Evolutionary conservation across 192 early-diverging fungal genomes (phyloP).

Genomic region (Coemansia sp.): DNA sequence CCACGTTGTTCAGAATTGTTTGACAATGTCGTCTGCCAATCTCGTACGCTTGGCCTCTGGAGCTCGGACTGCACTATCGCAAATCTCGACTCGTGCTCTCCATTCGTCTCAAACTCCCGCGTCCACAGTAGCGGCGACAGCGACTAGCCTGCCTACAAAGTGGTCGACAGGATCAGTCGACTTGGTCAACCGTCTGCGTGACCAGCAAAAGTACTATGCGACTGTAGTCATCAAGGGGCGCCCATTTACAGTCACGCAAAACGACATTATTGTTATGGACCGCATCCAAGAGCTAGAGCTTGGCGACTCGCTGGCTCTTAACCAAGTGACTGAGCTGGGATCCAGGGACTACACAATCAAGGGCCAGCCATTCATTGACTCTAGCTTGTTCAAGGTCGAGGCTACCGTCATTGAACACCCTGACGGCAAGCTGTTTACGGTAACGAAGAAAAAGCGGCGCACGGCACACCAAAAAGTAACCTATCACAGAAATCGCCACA

Average conservation of each 20-base stretch:
- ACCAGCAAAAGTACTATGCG: slow-evolving; percentile 78
- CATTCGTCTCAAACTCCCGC: background rate
- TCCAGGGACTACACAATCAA: slow-evolving; percentile 81
- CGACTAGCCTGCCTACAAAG: slow-evolving; percentile 11
- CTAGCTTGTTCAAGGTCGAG: slow-evolving; percentile 74
- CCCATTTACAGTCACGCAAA: slow-evolving; percentile 85
- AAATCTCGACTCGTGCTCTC: slow-evolving; percentile 6
- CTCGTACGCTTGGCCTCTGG: slow-evolving; percentile 12
- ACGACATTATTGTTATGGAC: slow-evolving; percentile 87
- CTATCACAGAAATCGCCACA: slow-evolving; percentile 73
- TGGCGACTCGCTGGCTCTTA: slow-evolving; percentile 87
- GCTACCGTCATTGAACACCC: slow-evolving; percentile 92
- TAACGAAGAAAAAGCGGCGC: slow-evolving; percentile 81
- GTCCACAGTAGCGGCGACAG: slow-evolving; percentile 11
- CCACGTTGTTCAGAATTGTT: background rate
- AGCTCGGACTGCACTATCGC: background rate
- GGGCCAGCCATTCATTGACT: slow-evolving; percentile 84
- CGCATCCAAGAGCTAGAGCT: slow-evolving; percentile 82
- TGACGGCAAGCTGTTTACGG: slow-evolving; percentile 71
- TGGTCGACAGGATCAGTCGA: slow-evolving; percentile 40
- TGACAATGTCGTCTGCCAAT: slow-evolving; percentile 16
- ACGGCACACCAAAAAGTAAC: slow-evolving; percentile 73
- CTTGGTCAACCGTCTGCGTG: slow-evolving; percentile 58
- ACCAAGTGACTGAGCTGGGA: slow-evolving; percentile 86
- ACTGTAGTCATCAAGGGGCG: slow-evolving; percentile 86